Evolutionary conservation across 2,329 filamentous ascomycete genomes (phyloP).

Genomic region (Orbilia blumenaviensis): DNA sequence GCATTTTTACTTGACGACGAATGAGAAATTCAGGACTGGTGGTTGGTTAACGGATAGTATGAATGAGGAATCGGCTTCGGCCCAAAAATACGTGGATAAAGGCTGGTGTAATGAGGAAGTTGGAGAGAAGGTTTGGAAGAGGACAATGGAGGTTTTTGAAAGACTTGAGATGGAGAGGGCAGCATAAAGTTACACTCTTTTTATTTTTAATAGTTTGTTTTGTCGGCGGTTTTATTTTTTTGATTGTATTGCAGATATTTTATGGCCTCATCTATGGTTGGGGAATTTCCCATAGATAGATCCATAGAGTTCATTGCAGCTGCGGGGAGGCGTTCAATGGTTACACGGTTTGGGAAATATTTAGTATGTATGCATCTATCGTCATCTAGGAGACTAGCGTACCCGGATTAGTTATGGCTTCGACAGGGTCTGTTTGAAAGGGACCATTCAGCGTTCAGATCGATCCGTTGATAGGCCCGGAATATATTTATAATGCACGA

Average conservation of each 20-base stretch:
- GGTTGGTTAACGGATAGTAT: slow-evolving; percentile 54
- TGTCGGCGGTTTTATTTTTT: not conserved
- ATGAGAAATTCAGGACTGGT: slow-evolving; percentile 55
- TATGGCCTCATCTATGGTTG: too few relatives aligned
- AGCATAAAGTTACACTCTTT: slow-evolving; percentile 5
- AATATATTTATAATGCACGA: slow-evolving; percentile 20
- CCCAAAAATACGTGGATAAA: slow-evolving; percentile 17
- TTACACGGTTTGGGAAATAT: not conserved
- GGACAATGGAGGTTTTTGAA: slow-evolving; percentile 48
- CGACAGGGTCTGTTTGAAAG: not conserved
- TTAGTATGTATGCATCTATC: not conserved
- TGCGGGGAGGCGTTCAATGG: not conserved
- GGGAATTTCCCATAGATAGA: too few relatives aligned
- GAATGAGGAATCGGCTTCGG: slow-evolving; percentile 44
- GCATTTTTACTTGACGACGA: slow-evolving; percentile 54
- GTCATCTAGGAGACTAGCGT: not conserved
- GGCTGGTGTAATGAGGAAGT: slow-evolving; percentile 40
- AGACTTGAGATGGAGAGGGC: slow-evolving; percentile 37
- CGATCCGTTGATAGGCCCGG: not conserved
- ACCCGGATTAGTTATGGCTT: slow-evolving; percentile 7
- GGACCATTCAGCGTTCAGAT: not conserved
- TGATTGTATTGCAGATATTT: too few relatives aligned
- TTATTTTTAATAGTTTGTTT: not conserved
- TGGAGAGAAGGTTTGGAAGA: slow-evolving; percentile 55
- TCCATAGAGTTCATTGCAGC: not conserved